Conservation (phyloP, 352 stramenopile species). For the Phytophthora tubulina region DNA sequence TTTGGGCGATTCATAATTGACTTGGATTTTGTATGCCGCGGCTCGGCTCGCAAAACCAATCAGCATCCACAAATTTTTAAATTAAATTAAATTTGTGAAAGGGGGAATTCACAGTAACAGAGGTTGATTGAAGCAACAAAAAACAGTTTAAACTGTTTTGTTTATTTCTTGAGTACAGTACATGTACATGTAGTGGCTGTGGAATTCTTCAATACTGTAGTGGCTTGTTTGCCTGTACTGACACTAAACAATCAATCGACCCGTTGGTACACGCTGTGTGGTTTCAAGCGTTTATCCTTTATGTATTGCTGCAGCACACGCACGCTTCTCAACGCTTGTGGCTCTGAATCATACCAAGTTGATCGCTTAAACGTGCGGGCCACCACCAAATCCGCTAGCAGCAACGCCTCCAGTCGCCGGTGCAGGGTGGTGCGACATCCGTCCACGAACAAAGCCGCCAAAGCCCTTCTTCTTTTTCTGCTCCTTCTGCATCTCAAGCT, state of each 20-base stretch:
- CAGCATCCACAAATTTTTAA: no score
- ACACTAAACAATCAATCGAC: neutral
- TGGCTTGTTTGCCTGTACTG: no score
- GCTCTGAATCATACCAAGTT: constrained; percentile 5
- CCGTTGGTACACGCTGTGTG: neutral
- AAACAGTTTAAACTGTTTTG: no score
- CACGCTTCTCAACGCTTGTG: constrained; percentile 1
- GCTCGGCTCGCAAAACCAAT: no score
- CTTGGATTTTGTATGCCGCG: no score
- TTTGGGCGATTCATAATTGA: no score
- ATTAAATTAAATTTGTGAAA: no score
- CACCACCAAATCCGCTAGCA: constrained; percentile 29
- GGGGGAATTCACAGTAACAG: no score
- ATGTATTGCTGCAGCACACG: constrained; percentile 9
- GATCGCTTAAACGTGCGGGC: constrained; percentile 35
- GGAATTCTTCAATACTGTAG: no score
- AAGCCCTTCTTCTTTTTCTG: constrained; percentile 87
- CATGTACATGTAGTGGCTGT: no score
- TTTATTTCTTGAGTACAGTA: no score
- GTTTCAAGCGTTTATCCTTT: constrained; percentile 11
- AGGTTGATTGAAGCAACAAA: no score
- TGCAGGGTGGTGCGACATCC: constrained; percentile 71
- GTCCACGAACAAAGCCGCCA: constrained; percentile 82
- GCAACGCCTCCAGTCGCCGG: constrained; percentile 26
- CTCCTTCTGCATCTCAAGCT: constrained; percentile 84